Evolutionary conservation across 1,139 yeast genomes (phyloP).

Genomic region (Debaryomycetaceae sp.): DNA sequence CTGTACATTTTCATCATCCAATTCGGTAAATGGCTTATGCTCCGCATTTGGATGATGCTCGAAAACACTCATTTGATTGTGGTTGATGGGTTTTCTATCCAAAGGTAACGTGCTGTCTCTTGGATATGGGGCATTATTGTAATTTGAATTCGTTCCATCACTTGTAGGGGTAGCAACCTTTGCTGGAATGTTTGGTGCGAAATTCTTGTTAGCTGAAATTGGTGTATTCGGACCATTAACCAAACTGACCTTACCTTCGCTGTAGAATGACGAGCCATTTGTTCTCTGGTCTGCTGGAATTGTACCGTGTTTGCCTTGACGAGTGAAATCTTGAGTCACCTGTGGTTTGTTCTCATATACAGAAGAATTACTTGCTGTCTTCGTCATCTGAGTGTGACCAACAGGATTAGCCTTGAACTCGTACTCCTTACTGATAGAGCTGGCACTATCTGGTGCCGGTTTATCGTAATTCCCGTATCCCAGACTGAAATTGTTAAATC

Average conservation of each 20-base stretch:
- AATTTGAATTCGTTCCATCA: conserved; percentile 18
- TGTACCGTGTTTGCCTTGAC: conserved; percentile 7
- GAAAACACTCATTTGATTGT: conserved; percentile 27
- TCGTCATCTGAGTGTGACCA: conserved; percentile 3
- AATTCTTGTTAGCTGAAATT: conserved; percentile 24
- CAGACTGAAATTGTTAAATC: neutral
- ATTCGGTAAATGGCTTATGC: conserved; percentile 46
- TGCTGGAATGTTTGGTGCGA: conserved; percentile 32
- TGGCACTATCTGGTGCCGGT: conserved; percentile 3
- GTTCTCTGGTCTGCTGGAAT: conserved; percentile 5
- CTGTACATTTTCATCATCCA: conserved; percentile 28
- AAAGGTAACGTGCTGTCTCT: conserved; percentile 8
- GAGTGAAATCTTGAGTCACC: conserved; percentile 34
- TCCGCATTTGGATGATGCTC: conserved; percentile 47
- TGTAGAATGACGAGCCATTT: conserved; percentile 12
- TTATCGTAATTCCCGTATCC: neutral
- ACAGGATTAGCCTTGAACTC: conserved; percentile 17
- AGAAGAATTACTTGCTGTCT: conserved; percentile 17
- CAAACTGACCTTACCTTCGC: conserved; percentile 19
- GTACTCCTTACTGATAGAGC: conserved; percentile 26
- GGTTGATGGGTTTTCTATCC: conserved; percentile 16
- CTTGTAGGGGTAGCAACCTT: conserved; percentile 27
- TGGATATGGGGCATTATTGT: conserved; percentile 15
- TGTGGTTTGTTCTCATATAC: conserved; percentile 35
- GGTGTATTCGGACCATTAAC: conserved; percentile 35